Percentiles rank a stretch among this genome's conserved stretches.
These are phyloP conservation scores for Mortierella antarctica DNA, from an alignment of 192 early-diverging fungal genomes.

Conservation along the genomic window DNA sequence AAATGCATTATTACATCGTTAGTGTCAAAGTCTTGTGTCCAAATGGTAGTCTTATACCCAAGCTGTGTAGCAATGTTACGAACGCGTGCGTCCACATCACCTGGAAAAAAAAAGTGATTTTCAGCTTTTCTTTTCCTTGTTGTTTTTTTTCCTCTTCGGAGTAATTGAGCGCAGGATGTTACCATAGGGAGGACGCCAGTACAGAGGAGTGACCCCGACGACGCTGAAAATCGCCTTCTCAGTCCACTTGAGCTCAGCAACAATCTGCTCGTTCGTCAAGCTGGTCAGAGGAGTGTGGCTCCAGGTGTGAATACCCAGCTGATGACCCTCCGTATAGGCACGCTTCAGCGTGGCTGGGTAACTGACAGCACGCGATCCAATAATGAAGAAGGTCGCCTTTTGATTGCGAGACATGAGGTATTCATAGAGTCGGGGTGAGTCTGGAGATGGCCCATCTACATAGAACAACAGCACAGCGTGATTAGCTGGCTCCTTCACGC, in stretches of 20 bases:
- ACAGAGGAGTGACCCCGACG: slow-evolving; percentile 63
- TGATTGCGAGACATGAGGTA: slow-evolving; percentile 3
- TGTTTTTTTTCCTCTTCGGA: background rate
- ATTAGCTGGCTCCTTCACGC: no score
- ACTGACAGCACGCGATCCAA: slow-evolving; percentile 53
- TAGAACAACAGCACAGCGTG: no score
- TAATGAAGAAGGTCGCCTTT: slow-evolving; percentile 60
- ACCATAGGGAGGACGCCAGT: slow-evolving; percentile 67
- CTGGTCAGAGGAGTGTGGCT: slow-evolving; percentile 63
- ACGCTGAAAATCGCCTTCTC: slow-evolving; percentile 60
- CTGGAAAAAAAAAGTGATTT: slow-evolving; percentile 32
- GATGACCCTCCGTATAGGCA: slow-evolving; percentile 63
- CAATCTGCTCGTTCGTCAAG: slow-evolving; percentile 55
- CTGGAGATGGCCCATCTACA: slow-evolving; percentile 53
- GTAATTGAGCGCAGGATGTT: background rate
- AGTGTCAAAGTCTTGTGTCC: slow-evolving; percentile 55
- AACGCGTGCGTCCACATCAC: slow-evolving; percentile 72
- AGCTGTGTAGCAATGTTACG: slow-evolving; percentile 64
- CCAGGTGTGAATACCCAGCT: slow-evolving; percentile 75
- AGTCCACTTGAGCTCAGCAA: slow-evolving; percentile 68
- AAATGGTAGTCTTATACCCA: slow-evolving; percentile 55
- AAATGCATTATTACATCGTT: slow-evolving; percentile 19
- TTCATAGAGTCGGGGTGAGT: slow-evolving; percentile 50
- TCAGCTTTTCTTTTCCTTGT: background rate
- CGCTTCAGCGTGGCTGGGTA: slow-evolving; percentile 47